Evolutionary conservation across 768 basidiomycete genomes (phyloP).

Genomic region (Tylopilus vinaceipallidus): DNA sequence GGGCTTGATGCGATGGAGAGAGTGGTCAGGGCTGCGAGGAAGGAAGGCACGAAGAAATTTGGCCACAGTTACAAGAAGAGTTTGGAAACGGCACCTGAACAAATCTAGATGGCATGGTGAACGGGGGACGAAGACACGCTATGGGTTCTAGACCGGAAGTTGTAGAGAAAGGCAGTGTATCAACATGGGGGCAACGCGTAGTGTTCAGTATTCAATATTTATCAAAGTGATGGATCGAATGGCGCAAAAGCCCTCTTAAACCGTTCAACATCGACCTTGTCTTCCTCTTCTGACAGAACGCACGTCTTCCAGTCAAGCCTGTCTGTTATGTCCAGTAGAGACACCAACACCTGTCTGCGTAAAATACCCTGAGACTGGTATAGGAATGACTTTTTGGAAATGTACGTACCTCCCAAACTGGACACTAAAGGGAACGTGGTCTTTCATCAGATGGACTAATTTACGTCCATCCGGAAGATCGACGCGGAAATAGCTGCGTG

Average conservation of each 20-base stretch:
- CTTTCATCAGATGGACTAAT: constrained; percentile 83
- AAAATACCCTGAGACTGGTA: not conserved
- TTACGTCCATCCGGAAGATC: constrained; percentile 84
- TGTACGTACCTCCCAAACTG: constrained; percentile 84
- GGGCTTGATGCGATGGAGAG: constrained; percentile 85
- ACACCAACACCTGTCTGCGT: constrained; percentile 77
- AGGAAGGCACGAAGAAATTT: constrained; percentile 55
- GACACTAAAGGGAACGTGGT: constrained; percentile 75
- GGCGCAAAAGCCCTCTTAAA: constrained; percentile 84
- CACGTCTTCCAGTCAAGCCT: constrained; percentile 94
- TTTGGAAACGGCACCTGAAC: constrained; percentile 35
- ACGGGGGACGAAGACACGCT: no score
- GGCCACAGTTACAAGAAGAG: constrained; percentile 73
- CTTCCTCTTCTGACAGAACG: constrained; percentile 77
- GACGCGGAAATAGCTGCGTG: constrained; percentile 83
- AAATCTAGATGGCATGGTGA: constrained; percentile 17
- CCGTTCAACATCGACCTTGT: constrained; percentile 74
- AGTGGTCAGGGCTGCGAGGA: constrained; percentile 68
- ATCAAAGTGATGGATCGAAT: constrained; percentile 55
- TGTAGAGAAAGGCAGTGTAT: not conserved
- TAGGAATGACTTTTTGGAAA: not conserved
- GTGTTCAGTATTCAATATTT: not conserved
- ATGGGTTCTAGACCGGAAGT: not conserved
- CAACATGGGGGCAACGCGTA: no score
- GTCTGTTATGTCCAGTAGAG: constrained; percentile 71